A percentile compares a stretch with the other conserved stretches of the same genome.
These are phyloP conservation scores for Zygotorulaspora florentina DNA, from an alignment of 805 yeast genomes.

Conservation along the genomic window DNA sequence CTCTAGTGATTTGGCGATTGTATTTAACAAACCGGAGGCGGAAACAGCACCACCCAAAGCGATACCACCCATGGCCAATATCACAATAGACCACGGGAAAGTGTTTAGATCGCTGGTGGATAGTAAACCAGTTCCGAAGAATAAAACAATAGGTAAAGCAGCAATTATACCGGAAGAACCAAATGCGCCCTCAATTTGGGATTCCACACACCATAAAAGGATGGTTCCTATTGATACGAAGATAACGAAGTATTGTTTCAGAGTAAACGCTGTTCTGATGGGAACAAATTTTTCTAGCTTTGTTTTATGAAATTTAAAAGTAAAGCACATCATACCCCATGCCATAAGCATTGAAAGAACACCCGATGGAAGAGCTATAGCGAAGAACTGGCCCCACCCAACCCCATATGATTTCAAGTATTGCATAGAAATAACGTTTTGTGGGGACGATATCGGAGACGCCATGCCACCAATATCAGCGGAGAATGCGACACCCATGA, in stretches of 20 bases:
- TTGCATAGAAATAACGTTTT: slow-evolving; percentile 84
- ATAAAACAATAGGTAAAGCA: slow-evolving; percentile 73
- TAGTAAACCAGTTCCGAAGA: slow-evolving; percentile 85
- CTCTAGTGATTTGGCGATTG: slow-evolving; percentile 71
- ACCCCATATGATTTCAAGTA: slow-evolving; percentile 63
- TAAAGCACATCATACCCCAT: slow-evolving; percentile 63
- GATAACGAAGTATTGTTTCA: slow-evolving; percentile 69
- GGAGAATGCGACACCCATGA: slow-evolving; percentile 86
- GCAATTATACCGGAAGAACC: slow-evolving; percentile 96
- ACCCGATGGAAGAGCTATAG: slow-evolving; percentile 79
- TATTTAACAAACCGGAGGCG: slow-evolving; percentile 78
- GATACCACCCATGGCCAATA: slow-evolving; percentile 95
- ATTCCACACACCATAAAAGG: slow-evolving; percentile 83
- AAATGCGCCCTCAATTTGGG: slow-evolving; percentile 61
- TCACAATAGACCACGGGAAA: slow-evolving; percentile 94
- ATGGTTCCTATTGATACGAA: slow-evolving; percentile 71
- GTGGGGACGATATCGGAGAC: slow-evolving; percentile 95
- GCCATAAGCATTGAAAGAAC: slow-evolving; percentile 54
- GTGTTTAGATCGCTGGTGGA: slow-evolving; percentile 85
- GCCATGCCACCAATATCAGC: slow-evolving; percentile 95
- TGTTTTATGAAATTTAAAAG: slow-evolving; percentile 48
- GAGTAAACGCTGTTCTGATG: slow-evolving; percentile 62
- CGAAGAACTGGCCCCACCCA: slow-evolving; percentile 91
- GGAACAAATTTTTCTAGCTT: slow-evolving; percentile 45
- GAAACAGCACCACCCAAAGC: slow-evolving; percentile 93